Base-by-base conservation (phyloP, 768 basidiomycete species). In the Tricholoma matsutake region DNA sequence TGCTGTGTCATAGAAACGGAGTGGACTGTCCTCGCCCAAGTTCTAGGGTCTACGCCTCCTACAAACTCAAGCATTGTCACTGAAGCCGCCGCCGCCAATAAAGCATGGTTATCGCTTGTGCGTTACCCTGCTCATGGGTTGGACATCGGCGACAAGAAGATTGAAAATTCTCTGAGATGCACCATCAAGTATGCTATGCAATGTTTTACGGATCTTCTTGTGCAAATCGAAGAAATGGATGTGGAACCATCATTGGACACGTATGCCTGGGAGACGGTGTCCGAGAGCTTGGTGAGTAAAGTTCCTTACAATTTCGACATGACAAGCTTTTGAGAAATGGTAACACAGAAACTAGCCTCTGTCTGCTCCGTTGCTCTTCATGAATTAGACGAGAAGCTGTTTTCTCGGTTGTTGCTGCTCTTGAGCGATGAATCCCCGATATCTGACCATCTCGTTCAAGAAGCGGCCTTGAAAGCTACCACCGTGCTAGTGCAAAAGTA, bases 241-340 rank as follows among this genome's bases (percentile, higher is more conserved):
- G 76, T 79, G 3, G 89, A 92, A 61, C 92, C 91, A 11, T 82
- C 88, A 0, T 67, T 88, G 34, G 93, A 95, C 70, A 91, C 89
- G n/a, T 95, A 94, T 73, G 86, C 91, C 56, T 94, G 89, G 88
- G 93, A 95, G 69, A 94, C 93, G 0, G 88, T 95, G 87, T 91
- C 93, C 9, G 93, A 95, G 70, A 90, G 89, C 65, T 72, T 95
- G 81, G 93, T 92, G 65, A 53, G 52, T 22, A 32, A 37, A n/a
- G 39, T 9, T 11, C 4, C 25, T 47, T 45, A 22, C 22, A 18
- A 16, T 61, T 54, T n/a, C 6, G 8, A 20, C 1, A 28, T 6
- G 4, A 41, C 28, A 34, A 14, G 29, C 13, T 39, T 11, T 16
- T 49, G 53, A 34, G n/a, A 29, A 28, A 52, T 32, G 55, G 32